phyloP scores from a whole-genome alignment of 179 eudicot species.

The Actinidia polygama region DNA sequence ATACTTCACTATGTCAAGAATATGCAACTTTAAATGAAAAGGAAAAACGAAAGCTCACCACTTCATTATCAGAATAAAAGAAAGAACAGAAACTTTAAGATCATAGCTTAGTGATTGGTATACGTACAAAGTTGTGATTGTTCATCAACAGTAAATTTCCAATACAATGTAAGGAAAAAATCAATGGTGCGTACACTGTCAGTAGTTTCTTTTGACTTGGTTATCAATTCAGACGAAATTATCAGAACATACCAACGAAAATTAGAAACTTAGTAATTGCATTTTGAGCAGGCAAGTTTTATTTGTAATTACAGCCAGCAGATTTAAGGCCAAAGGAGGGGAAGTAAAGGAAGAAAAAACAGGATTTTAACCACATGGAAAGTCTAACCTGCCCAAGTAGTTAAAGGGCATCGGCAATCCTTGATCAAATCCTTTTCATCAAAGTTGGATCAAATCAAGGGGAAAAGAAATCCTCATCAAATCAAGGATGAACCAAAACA shows the following conservation, averaged over 20 bases:
- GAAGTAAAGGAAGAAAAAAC: no score
- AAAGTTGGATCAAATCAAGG: no score
- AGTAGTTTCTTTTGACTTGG: background rate
- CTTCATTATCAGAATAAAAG: background rate
- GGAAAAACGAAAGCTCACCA: background rate
- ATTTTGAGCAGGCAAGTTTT: background rate
- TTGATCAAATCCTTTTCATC: no score
- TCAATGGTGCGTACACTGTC: background rate
- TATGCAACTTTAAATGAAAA: background rate
- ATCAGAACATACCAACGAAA: background rate
- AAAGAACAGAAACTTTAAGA: constrained; percentile 9
- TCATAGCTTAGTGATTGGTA: background rate
- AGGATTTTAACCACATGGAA: background rate
- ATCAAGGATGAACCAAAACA: no score
- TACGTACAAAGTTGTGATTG: background rate
- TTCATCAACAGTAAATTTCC: no score
- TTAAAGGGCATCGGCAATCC: no score
- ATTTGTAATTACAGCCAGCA: background rate
- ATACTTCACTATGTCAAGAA: background rate
- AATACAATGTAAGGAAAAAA: background rate
- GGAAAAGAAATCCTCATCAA: no score
- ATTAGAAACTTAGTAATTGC: background rate
- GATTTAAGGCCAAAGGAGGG: background rate
- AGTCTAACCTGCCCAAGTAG: constrained; percentile 9
- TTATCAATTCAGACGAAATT: background rate